Percentiles rank a stretch among this genome's conserved stretches.
phyloP scores from a whole-genome alignment of 2,329 filamentous ascomycete genomes.

The Colletotrichum sp. region DNA sequence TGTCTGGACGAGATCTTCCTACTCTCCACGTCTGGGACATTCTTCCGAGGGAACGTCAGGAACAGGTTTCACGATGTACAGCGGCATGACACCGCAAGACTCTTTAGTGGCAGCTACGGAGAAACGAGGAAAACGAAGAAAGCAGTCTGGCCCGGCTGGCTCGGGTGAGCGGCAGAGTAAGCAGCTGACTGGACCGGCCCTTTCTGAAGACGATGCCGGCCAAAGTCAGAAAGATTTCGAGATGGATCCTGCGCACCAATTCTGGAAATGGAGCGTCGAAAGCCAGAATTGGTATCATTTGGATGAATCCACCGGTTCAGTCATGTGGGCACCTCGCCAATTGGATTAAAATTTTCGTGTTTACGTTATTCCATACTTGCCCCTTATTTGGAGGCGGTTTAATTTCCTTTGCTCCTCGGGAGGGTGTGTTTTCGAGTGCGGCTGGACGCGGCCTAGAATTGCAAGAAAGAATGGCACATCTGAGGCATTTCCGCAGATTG shows the following conservation, averaged over 20 bases:
- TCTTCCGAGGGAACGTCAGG: neutral
- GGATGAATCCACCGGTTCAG: neutral
- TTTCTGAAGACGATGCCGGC: neutral
- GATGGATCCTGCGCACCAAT: neutral
- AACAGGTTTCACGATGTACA: neutral
- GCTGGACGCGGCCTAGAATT: too few relatives aligned
- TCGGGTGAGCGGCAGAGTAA: neutral
- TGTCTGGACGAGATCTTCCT: neutral
- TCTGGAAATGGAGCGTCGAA: neutral
- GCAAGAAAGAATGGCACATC: too few relatives aligned
- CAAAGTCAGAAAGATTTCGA: neutral
- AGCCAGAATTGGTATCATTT: constrained; percentile 1
- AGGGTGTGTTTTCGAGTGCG: too few relatives aligned
- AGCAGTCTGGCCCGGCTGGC: neutral
- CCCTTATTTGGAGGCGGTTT: too few relatives aligned
- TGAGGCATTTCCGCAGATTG: too few relatives aligned
- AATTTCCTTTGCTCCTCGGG: too few relatives aligned
- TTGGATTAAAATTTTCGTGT: neutral
- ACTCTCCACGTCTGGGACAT: neutral
- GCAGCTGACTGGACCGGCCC: neutral
- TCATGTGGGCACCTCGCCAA: neutral
- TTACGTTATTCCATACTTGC: too few relatives aligned
- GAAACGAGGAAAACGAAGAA: neutral
- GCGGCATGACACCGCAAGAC: neutral
- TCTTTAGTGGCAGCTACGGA: neutral